A percentile compares a stretch with the other conserved stretches of the same genome.
Evolutionary conservation across 495 filamentous ascomycete genomes (phyloP).

Genomic region (Neurospora intermedia): DNA sequence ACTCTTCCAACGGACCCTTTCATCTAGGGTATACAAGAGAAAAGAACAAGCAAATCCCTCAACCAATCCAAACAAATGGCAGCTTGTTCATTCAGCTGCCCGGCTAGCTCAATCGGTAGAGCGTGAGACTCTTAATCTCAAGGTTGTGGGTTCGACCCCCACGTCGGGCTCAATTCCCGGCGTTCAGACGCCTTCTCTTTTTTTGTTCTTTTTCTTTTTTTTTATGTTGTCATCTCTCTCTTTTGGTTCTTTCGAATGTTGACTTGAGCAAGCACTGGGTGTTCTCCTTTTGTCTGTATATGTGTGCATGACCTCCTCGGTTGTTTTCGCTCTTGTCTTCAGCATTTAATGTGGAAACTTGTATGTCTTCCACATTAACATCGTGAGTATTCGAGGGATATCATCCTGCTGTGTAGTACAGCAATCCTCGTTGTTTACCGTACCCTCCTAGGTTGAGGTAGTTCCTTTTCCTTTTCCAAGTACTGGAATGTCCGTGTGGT

Average conservation of each 20-base stretch:
- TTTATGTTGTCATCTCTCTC: neutral
- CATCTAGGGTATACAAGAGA: neutral
- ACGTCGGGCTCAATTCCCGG: too few species aligned
- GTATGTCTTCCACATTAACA: neutral
- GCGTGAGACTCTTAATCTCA: constrained; percentile 53
- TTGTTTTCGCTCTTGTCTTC: too few species aligned
- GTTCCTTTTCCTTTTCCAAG: too few species aligned
- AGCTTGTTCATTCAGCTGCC: neutral
- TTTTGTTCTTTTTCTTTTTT: neutral
- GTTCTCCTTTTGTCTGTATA: neutral
- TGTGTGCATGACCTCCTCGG: neutral
- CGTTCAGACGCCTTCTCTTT: neutral
- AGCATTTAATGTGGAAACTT: too few species aligned
- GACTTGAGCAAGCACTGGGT: neutral
- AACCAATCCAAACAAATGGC: neutral
- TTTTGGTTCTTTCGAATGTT: neutral
- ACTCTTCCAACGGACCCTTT: neutral
- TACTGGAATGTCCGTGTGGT: too few species aligned
- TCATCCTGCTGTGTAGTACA: neutral
- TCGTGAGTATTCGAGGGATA: neutral
- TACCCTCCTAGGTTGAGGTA: too few species aligned
- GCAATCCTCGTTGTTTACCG: too few species aligned
- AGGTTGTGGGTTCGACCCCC: neutral
- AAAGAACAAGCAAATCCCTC: neutral
- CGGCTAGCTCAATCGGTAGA: constrained; percentile 65